phyloP scores from a whole-genome alignment of 2,329 filamentous ascomycete species.

The Aspergillus candidus region DNA sequence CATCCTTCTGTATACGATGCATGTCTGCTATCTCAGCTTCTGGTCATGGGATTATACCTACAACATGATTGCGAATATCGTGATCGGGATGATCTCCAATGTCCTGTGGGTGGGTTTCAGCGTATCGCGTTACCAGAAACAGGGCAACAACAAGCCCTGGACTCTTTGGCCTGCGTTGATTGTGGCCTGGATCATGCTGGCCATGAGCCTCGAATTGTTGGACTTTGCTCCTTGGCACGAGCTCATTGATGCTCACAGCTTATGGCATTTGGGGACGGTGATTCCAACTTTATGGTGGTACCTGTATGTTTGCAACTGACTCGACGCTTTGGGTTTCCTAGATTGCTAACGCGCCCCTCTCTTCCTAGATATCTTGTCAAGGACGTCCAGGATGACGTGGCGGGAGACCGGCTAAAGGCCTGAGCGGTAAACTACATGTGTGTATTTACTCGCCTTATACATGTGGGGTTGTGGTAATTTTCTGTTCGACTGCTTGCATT shows the following conservation, averaged over 20 bases:
- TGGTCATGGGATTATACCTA: slow-evolving; percentile 94
- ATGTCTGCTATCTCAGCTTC: slow-evolving; percentile 77
- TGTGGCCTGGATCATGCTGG: slow-evolving; percentile 83
- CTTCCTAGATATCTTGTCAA: slow-evolving; percentile 69
- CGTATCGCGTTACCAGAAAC: slow-evolving; percentile 63
- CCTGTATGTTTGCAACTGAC: slow-evolving; percentile 59
- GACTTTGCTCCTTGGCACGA: slow-evolving; percentile 84
- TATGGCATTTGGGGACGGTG: slow-evolving; percentile 95
- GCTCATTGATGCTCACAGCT: slow-evolving; percentile 82
- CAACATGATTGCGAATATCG: slow-evolving; percentile 94
- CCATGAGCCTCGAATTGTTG: slow-evolving; percentile 92
- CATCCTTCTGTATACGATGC: slow-evolving; percentile 61
- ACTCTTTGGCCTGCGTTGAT: slow-evolving; percentile 83
- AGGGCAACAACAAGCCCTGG: slow-evolving; percentile 60
- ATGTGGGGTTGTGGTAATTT: too few relatives aligned
- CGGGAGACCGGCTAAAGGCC: slow-evolving; percentile 65
- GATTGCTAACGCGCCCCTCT: slow-evolving; percentile 17
- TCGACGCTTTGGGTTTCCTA: slow-evolving; percentile 1
- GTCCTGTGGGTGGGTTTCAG: slow-evolving; percentile 82
- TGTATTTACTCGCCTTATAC: too few relatives aligned
- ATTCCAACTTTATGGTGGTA: slow-evolving; percentile 87
- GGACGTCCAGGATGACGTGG: slow-evolving; percentile 77
- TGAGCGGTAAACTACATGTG: slow-evolving; percentile 23
- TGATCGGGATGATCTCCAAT: slow-evolving; percentile 72
- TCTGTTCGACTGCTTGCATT: neutral